These are phyloP conservation scores for Panellus pusillus DNA, from an alignment of 768 basidiomycete species.

Conservation along the genomic window DNA sequence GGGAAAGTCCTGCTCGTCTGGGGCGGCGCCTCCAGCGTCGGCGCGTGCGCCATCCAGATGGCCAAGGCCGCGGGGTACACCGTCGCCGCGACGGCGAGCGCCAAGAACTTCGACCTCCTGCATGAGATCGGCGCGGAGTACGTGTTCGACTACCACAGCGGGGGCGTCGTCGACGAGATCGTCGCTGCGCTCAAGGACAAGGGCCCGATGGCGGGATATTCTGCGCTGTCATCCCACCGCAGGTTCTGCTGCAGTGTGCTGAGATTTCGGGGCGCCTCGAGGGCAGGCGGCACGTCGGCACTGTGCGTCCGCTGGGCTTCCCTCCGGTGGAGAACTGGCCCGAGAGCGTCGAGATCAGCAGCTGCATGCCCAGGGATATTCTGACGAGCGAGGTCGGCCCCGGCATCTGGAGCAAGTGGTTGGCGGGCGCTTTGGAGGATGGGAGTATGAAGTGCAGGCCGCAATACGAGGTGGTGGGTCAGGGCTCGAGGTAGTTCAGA, in stretches of 20 bases:
- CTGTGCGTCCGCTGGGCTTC: not conserved
- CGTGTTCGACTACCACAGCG: slow-evolving; percentile 2
- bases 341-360: not conserved
- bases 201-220: not conserved
- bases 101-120: not conserved
- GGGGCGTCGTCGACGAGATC: not conserved
- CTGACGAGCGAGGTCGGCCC: not conserved
- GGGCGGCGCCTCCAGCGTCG: not conserved
- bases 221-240: not conserved
- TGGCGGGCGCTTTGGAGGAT: slow-evolving; percentile 3
- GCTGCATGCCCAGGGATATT: not conserved
- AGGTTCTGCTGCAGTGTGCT: not conserved
- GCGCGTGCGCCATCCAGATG: not conserved
- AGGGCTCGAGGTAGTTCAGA: not conserved
- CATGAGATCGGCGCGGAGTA: slow-evolving; percentile 4
- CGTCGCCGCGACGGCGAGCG: not conserved
- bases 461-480: slow-evolving; percentile 2
- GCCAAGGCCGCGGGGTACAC: not conserved
- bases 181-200: slow-evolving; percentile 1
- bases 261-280: not conserved
- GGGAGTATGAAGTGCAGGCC: slow-evolving; percentile 9
- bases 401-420: not conserved
- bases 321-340: slow-evolving; percentile 5
- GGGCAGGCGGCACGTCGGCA: not conserved
- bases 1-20: not conserved